A percentile compares a stretch with the other conserved stretches of the same genome.
Evolutionary conservation across 2,329 filamentous ascomycete species (phyloP).

Genomic region (Colletotrichum eremochloae): DNA sequence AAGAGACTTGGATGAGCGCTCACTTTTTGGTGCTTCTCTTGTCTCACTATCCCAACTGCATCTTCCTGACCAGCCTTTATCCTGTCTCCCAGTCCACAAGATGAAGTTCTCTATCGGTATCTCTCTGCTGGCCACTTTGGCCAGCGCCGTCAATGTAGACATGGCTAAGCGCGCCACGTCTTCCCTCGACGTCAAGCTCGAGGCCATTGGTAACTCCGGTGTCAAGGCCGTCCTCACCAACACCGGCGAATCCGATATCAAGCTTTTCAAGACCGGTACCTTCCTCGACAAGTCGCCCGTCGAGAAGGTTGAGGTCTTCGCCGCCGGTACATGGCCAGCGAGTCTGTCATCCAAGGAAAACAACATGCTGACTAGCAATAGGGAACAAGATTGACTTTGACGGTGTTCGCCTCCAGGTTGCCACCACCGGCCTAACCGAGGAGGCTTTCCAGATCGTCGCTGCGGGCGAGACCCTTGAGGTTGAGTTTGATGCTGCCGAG

Average conservation of each 20-base stretch:
- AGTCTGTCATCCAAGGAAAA: no score
- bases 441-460: constrained; percentile 65
- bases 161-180: constrained; percentile 38
- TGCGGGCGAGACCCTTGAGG: constrained; percentile 63
- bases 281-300: constrained; percentile 62
- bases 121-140: constrained; percentile 34
- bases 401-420: constrained; percentile 65
- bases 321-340: constrained; percentile 49
- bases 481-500: constrained; percentile 68
- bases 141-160: constrained; percentile 36
- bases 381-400: constrained; percentile 60
- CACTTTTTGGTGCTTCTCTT: neutral
- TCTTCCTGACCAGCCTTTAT: constrained; percentile 4
- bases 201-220: constrained; percentile 59
- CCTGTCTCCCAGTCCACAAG: constrained; percentile 13
- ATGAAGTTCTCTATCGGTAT: constrained; percentile 38
- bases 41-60: constrained; percentile 1
- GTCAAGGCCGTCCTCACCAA: constrained; percentile 65
- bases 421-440: constrained; percentile 59
- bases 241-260: constrained; percentile 59
- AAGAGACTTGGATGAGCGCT: neutral
- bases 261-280: constrained; percentile 63
- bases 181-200: constrained; percentile 56
- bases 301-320: constrained; percentile 64
- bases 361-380: constrained; percentile 3